A percentile compares a stretch with the other conserved stretches of the same genome.
These are phyloP conservation scores for Beauveria australis DNA, from an alignment of 2,329 filamentous ascomycete species.

Conservation along the genomic window DNA sequence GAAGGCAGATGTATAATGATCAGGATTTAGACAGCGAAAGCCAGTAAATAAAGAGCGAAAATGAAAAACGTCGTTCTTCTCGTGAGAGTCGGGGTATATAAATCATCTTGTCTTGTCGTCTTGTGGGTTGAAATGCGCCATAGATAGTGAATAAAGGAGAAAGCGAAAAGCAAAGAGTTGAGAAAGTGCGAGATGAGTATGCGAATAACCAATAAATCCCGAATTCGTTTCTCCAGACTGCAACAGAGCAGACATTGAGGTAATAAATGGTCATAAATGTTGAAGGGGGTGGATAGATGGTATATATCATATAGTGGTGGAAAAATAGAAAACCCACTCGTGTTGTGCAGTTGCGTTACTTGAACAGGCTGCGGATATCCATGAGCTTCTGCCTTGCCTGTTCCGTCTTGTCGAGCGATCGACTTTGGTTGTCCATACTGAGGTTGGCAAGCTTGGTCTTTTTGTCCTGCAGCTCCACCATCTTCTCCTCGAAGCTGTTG, in stretches of 20 bases:
- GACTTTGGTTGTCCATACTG: conserved; percentile 63
- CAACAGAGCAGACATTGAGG: background rate
- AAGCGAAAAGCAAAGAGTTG: conserved; percentile 20
- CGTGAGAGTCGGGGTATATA: conserved; percentile 11
- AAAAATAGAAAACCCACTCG: background rate
- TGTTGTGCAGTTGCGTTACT: conserved; percentile 22
- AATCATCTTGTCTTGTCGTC: background rate
- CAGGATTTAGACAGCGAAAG: background rate
- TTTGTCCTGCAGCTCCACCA: conserved; percentile 80
- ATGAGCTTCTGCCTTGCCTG: conserved; percentile 53
- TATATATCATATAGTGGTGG: background rate
- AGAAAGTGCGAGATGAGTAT: background rate
- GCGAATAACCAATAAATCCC: background rate
- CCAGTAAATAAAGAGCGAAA: background rate
- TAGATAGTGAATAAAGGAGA: conserved; percentile 10
- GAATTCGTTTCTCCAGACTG: background rate
- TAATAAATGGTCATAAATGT: background rate
- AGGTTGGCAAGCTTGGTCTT: conserved; percentile 87
- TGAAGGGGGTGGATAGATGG: background rate
- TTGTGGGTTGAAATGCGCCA: background rate
- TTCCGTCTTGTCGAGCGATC: conserved; percentile 41
- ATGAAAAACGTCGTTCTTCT: background rate
- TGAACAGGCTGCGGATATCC: conserved; percentile 52
- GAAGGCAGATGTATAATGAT: conserved; percentile 1
- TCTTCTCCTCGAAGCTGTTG: conserved; percentile 87